Base-by-base conservation (phyloP, 1,284 basidiomycete genomes). In the Cryptococcus hybrid region DNA sequence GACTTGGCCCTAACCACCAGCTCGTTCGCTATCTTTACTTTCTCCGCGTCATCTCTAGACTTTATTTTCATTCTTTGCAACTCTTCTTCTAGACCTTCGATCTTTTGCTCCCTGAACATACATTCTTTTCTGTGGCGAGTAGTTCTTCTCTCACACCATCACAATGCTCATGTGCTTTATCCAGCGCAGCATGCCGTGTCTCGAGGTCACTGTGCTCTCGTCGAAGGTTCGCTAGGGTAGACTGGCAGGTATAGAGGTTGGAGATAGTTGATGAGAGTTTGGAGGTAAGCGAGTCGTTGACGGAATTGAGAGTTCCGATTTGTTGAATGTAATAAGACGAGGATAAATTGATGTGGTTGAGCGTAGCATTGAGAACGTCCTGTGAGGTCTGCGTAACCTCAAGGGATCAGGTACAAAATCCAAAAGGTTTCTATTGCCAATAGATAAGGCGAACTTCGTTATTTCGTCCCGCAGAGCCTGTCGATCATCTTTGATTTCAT, bases 1-100 rank as follows among this genome's bases (percentile, higher is more conserved):
- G 62, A 48, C 45, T 69, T 62, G 24, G 55, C 47, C 54, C 71
- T 54, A 48, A 52, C 51, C 7, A 60, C 61, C 47, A 55, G 39
- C 11, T 71, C 71, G 51, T 69, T 66, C 1, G 65, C 69, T 51
- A 62, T 55, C 48, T 63, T 67, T 54, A 71, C 47, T 39, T 40
- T 51, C 47, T 70, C 68, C 47, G 57, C 51, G 47, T 69, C 65
- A 13, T 56, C 55, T 39, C 52, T 61, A 0, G 58, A 46, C 30
- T 49, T 59, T 36, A 48, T 54, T 44, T 68, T 57, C 3, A 62
- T 34, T 9, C 38, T 44, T 12, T 48, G 51, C 34, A 56, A 30
- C 48, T 65, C 57, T n/a, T 51, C 60, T 34, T 54, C n/a, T 7
- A 56, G 52, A 15, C 50, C 51, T n/a, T 45, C 34, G 5, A 65